Conservation (phyloP, 2,329 filamentous ascomycete genomes). For the Truncatella angustata region DNA sequence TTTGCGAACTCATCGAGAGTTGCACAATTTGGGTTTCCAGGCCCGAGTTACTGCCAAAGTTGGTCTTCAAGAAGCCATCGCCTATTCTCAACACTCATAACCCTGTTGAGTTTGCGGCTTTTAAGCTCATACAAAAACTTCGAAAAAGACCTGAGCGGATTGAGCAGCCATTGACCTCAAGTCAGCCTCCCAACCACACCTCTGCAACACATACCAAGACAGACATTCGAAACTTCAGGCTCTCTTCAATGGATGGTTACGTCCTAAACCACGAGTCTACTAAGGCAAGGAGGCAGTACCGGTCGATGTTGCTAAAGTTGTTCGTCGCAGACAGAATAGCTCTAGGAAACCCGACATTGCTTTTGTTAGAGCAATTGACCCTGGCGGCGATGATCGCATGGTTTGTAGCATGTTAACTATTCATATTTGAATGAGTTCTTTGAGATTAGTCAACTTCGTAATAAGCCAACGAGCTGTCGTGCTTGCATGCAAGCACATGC, state of each 20-base stretch:
- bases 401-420: constrained; percentile 15
- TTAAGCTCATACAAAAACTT: constrained; percentile 43
- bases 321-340: constrained; percentile 44
- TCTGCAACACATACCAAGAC: constrained; percentile 16
- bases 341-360: constrained; percentile 32
- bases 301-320: constrained; percentile 35
- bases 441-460: too few relatives aligned
- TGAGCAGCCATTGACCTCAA: constrained; percentile 39
- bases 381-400: constrained; percentile 33
- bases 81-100: constrained; percentile 32
- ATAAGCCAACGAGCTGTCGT: too few relatives aligned
- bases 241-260: constrained; percentile 51
- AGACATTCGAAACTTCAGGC: constrained; percentile 47
- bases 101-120: constrained; percentile 37
- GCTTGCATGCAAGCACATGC: too few relatives aligned
- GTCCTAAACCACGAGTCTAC: constrained; percentile 34
- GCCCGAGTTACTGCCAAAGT: constrained; percentile 47
- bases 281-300: constrained; percentile 31
- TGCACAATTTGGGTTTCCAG: constrained; percentile 57
- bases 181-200: constrained; percentile 16
- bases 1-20: constrained; percentile 58
- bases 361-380: constrained; percentile 31
- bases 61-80: constrained; percentile 40
- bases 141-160: constrained; percentile 41
- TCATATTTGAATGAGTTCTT: too few relatives aligned